Evolutionary conservation across 371 early-diverging fungal species (phyloP), one percentile per base, ranked within the genome.

Genomic region (Parasitella parasitica): DNA sequence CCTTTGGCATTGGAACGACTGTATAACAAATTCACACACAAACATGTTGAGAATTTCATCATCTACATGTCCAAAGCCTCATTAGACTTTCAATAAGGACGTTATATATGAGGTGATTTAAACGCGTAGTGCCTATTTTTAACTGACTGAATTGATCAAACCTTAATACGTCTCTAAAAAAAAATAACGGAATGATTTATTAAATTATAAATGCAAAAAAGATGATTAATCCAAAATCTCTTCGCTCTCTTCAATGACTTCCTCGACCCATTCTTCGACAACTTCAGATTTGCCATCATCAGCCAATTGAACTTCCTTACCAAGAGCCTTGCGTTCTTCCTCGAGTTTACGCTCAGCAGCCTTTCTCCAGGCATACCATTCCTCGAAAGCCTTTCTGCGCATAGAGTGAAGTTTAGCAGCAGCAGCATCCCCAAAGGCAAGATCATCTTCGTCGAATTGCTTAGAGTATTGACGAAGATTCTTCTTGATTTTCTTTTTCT

Each of bases 381-480:
- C 91, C 70, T 88, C 85, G 34, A 89, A 54, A 22, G 89, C 85
- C 68, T 88, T 85, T 64, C 90, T 88, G 64, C 91, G 91, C 66
- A 86, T 87, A 52, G 81, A 80, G 71, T 89, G 84, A 60, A 87
- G 81, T 59, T 88, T 89, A 60, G 85, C 85, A 52, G 88, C 86
- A 46, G 84, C 88, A 37, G 88, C 88, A 59, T 88, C 86, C 61
- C 84, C 83, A 34, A 82, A 77, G 57, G 84, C 85, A 61, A 89
- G 75, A 81, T 97, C 97, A 61, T 90, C 89, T 66, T 91, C 89
- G 24, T 99, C 99, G 72, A 97, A 97, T 60, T 86, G 79, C 70
- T 83, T 86, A 67, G 91, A 79, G 85, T 92, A 97, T 62, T 90
- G 84, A 75, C 93, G 89, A 54, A 99, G 79, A 72, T 93, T 93